Evolutionary conservation across 2,329 filamentous ascomycete genomes (phyloP), one percentile per base, ranked within the genome.

Genomic region (Claviceps quebecensis): DNA sequence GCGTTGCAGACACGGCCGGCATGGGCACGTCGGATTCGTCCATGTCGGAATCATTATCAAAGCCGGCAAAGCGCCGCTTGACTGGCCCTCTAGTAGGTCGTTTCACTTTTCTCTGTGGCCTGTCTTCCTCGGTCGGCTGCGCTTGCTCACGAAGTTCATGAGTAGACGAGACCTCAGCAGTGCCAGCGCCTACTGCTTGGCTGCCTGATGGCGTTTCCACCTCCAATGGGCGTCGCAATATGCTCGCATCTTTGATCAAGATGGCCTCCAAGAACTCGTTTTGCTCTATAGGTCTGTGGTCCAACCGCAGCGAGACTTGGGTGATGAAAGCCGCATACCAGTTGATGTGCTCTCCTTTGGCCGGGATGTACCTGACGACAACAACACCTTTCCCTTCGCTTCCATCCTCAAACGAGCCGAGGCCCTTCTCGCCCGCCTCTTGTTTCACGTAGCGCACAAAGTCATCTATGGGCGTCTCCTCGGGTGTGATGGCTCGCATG

Each of bases 191-290:
- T 5, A 13, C 34, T 36, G 17, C 16, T 26, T 61, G 60, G 3
- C 57, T 58, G n/a, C 55, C 59, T 26, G 53, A 51, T 2, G 56
- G 47, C 3, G 62, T 62, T 40, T 68, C 67, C 9, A 78, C 68
- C 56, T 84, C 75, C 2, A 94, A 74, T 5, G 82, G 76, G 39
- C 81, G 78, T 53, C 86, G 81, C 19, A 97, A 72, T 44, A 78
- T 75, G 53, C 77, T 80, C 6, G 87, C 80, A 67, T 97, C 84
- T 48, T 84, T 85, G n/a, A 74, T 81, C 29, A 97, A 69, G 45
- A 98, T 93, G 1, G 86, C 86, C 64, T 95, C 88, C 2, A 98
- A 74, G 55, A 98, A 95, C 59, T 96, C 90, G 53, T 85, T 89
- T 61, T 96, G 89, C 58, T 91, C 82, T 50, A 96, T 83, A 2